A percentile compares a stretch with the other conserved stretches of the same genome.
phyloP scores from a whole-genome alignment of 2,329 filamentous ascomycete genomes.

The Xylaria sp. region DNA sequence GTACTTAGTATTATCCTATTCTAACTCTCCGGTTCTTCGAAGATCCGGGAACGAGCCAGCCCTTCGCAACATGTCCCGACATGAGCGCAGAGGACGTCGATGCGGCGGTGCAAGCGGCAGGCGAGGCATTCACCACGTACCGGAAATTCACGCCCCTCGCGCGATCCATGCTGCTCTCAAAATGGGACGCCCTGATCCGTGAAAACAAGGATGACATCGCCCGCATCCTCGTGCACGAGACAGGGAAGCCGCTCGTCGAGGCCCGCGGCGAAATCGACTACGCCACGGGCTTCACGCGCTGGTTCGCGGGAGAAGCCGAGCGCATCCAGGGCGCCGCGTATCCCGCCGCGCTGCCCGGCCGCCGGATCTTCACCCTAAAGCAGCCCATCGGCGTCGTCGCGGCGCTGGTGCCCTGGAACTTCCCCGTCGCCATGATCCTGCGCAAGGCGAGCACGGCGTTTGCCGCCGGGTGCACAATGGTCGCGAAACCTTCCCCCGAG shows the following conservation, averaged over 20 bases:
- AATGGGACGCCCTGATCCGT: slow-evolving; percentile 73
- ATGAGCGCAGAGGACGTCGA: slow-evolving; percentile 69
- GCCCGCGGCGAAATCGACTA: slow-evolving; percentile 67
- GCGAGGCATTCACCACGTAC: slow-evolving; percentile 70
- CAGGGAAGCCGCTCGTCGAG: slow-evolving; percentile 67
- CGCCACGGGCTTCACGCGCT: slow-evolving; percentile 63
- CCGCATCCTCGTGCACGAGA: slow-evolving; percentile 71
- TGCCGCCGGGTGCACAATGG: slow-evolving; percentile 79
- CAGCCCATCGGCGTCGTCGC: slow-evolving; percentile 76
- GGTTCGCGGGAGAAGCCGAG: slow-evolving; percentile 66
- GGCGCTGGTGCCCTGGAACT: slow-evolving; percentile 78
- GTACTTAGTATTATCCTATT: not conserved
- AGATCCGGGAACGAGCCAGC: slow-evolving; percentile 60
- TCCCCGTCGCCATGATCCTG: slow-evolving; percentile 74
- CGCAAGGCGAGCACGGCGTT: slow-evolving; percentile 75
- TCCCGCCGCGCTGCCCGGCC: slow-evolving; percentile 67
- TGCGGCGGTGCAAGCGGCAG: slow-evolving; percentile 66
- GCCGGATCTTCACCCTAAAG: slow-evolving; percentile 78
- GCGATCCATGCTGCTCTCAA: slow-evolving; percentile 70
- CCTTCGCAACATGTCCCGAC: slow-evolving; percentile 56
- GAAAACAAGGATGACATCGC: slow-evolving; percentile 72
- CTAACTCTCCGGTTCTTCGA: slow-evolving; percentile 6
- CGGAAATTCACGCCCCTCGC: slow-evolving; percentile 68
- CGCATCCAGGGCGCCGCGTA: slow-evolving; percentile 68
- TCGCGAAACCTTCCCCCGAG: slow-evolving; percentile 78